Conservation (phyloP, 108 stramenopile genomes). For the Cyclostephanos tholiformis region DNA sequence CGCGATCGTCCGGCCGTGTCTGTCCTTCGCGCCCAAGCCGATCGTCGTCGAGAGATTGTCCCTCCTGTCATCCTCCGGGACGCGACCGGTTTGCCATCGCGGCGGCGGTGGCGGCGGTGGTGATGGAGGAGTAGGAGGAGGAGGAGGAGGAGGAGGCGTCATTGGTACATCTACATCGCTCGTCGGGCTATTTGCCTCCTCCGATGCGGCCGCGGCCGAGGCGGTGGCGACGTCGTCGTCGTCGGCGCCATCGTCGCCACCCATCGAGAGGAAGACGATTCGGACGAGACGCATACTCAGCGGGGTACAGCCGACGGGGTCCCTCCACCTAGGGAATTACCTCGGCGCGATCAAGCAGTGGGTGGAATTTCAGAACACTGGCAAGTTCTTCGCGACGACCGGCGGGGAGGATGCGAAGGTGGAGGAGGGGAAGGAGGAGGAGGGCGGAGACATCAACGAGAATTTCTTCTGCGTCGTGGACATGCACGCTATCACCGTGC, state of each 20-base stretch:
- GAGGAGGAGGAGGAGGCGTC: no score
- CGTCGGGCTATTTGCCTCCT: not conserved
- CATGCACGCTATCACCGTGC: conserved; percentile 99
- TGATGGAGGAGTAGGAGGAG: no score
- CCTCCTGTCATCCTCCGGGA: no score
- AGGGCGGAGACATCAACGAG: conserved; percentile 57
- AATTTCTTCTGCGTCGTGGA: conserved; percentile 98
- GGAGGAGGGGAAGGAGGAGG: conserved; percentile 18
- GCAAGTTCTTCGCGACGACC: conserved; percentile 51
- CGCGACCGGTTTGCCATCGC: no score
- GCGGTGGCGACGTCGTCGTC: not conserved
- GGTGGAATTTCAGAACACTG: conserved; percentile 92
- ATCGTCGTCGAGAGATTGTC: no score
- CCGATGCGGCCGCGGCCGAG: not conserved
- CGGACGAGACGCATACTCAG: conserved; percentile 81
- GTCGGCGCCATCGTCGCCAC: not conserved
- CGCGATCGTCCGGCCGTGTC: no score
- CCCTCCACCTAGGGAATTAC: conserved; percentile 98
- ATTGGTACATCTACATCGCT: no score
- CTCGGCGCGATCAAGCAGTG: conserved; percentile 97
- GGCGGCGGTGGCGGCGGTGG: no score
- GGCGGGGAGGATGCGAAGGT: conserved; percentile 53
- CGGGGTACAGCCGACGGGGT: conserved; percentile 98
- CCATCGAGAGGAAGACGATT: conserved; percentile 25
- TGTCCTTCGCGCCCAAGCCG: no score